These are phyloP conservation scores for Phlyctochytrium bullatum DNA, from an alignment of 192 early-diverging fungal genomes.

Conservation along the genomic window DNA sequence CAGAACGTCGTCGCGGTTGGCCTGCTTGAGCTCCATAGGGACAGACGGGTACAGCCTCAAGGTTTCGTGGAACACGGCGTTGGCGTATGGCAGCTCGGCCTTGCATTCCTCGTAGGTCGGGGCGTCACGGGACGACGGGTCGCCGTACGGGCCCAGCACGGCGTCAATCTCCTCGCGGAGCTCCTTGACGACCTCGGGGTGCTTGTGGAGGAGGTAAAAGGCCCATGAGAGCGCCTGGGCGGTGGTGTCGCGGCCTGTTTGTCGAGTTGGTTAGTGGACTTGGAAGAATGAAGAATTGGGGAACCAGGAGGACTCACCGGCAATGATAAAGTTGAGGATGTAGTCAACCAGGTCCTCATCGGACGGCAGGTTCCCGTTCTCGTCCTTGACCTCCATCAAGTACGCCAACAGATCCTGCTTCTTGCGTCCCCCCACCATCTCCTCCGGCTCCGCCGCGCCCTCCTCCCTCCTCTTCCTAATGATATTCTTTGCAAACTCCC, in stretches of 20 bases:
- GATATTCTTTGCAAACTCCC: conserved; percentile 22
- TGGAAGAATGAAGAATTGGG: neutral
- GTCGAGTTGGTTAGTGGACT: neutral
- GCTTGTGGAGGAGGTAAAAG: conserved; percentile 39
- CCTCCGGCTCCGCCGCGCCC: neutral
- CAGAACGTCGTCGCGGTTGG: conserved; percentile 53
- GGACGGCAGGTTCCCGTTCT: conserved; percentile 16
- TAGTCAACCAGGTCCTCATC: conserved; percentile 34
- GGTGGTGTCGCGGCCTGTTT: conserved; percentile 52
- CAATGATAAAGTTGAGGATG: conserved; percentile 45
- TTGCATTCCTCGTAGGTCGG: conserved; percentile 38
- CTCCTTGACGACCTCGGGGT: conserved; percentile 26
- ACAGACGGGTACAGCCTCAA: conserved; percentile 68
- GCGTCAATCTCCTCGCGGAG: conserved; percentile 32
- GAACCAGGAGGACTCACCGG: conserved; percentile 12
- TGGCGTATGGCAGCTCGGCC: conserved; percentile 49
- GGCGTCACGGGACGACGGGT: neutral
- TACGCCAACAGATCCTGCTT: conserved; percentile 30
- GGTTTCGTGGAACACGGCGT: conserved; percentile 56
- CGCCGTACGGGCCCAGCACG: neutral
- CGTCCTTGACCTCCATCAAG: conserved; percentile 30
- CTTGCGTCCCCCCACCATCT: neutral
- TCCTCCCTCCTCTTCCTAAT: conserved; percentile 16
- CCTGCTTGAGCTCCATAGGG: conserved; percentile 54
- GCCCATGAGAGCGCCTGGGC: conserved; percentile 59